Base-by-base conservation (phyloP, 2,329 filamentous ascomycete genomes). In the Blumeriella jaapii region DNA sequence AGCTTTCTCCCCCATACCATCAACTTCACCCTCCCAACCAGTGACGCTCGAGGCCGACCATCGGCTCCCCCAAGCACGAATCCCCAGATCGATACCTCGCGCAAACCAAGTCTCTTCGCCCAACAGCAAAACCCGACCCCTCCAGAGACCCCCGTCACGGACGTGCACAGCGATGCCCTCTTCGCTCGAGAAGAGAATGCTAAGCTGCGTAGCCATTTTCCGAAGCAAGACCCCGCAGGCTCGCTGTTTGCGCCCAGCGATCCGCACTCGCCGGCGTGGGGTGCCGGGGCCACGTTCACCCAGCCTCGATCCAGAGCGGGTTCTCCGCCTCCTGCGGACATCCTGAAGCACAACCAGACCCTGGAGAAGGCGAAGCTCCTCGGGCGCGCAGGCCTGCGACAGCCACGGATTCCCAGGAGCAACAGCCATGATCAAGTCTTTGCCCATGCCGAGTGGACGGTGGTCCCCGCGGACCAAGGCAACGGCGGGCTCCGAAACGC, bases 1-100 rank as follows among this genome's bases (percentile, higher is more conserved):
- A 94, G 87, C 38, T 94, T 94, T 56, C 72, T 95, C 22, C 89
- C 89, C 20, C 87, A 93, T 58, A 96, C 89, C 25, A 69, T 94
- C 53, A 78, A 93, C 59, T 96, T 96, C 59, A 78, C 78, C 49
- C 67, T 82, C 38, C 72, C 74, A 8, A 67, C 42, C 38, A 67
- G 65, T 19, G 63, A 64, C 33, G 61, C 59, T 19, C 44, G 39
- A 24, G 37, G 39, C 26, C 48, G 44, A 40, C 39, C 41, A 1
- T 38, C 24, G 17, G 34, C 34, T 37, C 49, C 50, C 49, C 61
- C 39, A 61, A 60, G 25, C 30, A 29, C 39, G 57, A 34, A 33
- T 57, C 67, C 66, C 42, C 76, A 61, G 32, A 70, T 73, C 7
- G 63, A 69, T 15, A 77, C 69, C 3, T 69, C 71, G 9, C 61